phyloP scores from a whole-genome alignment of 2,329 filamentous ascomycete genomes.

The Verticillium dahliae region DNA sequence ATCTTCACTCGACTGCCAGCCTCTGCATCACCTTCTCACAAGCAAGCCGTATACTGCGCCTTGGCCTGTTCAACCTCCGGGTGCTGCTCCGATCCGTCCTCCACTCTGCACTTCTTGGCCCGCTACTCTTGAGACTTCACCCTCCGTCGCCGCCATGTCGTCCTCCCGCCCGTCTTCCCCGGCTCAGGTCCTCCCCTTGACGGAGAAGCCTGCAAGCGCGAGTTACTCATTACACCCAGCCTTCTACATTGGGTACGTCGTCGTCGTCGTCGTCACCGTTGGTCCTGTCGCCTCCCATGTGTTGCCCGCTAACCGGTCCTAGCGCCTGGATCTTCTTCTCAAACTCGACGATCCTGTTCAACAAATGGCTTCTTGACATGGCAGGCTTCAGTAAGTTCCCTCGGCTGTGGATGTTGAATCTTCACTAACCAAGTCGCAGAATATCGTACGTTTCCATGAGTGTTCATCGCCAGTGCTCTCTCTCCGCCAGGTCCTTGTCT shows the following conservation, averaged over 20 bases:
- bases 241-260: slow-evolving; percentile 23
- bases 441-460: slow-evolving; percentile 32
- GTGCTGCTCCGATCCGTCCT: background rate
- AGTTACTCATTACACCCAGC: slow-evolving; percentile 15
- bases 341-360: slow-evolving; percentile 82
- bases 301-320: slow-evolving; percentile 1
- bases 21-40: background rate
- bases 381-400: slow-evolving; percentile 64
- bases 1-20: background rate
- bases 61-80: background rate
- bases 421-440: slow-evolving; percentile 16
- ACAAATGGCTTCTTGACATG: slow-evolving; percentile 80
- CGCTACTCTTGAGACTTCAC: background rate
- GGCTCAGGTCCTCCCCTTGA: background rate
- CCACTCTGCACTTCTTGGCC: background rate
- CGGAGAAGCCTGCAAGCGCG: slow-evolving; percentile 14
- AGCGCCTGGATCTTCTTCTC: slow-evolving; percentile 79
- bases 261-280: slow-evolving; percentile 6
- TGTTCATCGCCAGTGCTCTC: background rate
- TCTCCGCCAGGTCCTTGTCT: background rate
- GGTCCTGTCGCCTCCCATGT: no score
- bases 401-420: background rate
- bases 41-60: background rate
- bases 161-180: background rate
- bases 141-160: slow-evolving; percentile 7